A percentile compares a stretch with the other conserved stretches of the same genome.
Conservation (phyloP, 371 early-diverging fungal species). For the Mucor plumbeus region DNA sequence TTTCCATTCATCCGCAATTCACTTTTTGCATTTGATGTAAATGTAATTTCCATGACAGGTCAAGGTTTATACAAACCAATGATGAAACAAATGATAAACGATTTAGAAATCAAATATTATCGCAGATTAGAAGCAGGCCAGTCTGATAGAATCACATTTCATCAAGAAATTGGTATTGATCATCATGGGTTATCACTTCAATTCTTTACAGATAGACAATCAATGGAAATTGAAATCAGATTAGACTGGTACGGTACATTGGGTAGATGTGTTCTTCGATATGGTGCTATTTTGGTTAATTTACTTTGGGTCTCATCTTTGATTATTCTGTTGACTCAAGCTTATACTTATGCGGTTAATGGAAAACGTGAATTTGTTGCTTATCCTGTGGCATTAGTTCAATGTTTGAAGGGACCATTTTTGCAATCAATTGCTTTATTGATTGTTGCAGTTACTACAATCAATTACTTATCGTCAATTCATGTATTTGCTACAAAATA, state of each 20-base stretch:
- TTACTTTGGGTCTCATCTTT: constrained; percentile 51
- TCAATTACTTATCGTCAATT: background rate
- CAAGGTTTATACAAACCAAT: constrained; percentile 38
- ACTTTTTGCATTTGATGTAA: constrained; percentile 24
- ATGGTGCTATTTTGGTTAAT: constrained; percentile 59
- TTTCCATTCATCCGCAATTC: constrained; percentile 19
- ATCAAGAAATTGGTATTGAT: constrained; percentile 27
- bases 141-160: constrained; percentile 40
- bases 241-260: constrained; percentile 71
- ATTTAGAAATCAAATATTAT: constrained; percentile 58
- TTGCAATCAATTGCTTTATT: constrained; percentile 17
- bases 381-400: constrained; percentile 15
- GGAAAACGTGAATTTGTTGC: constrained; percentile 21
- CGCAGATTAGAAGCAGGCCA: constrained; percentile 61
- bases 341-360: constrained; percentile 9
- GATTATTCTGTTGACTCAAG: constrained; percentile 45
- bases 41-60: background rate
- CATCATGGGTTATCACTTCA: constrained; percentile 55
- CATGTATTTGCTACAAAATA: constrained; percentile 9
- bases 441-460: constrained; percentile 9
- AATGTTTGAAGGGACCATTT: constrained; percentile 17
- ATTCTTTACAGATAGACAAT: constrained; percentile 59
- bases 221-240: constrained; percentile 44
- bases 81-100: constrained; percentile 57
- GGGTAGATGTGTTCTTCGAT: constrained; percentile 67